phyloP scores from a whole-genome alignment of 768 basidiomycete genomes.

The Russula vinacea region DNA sequence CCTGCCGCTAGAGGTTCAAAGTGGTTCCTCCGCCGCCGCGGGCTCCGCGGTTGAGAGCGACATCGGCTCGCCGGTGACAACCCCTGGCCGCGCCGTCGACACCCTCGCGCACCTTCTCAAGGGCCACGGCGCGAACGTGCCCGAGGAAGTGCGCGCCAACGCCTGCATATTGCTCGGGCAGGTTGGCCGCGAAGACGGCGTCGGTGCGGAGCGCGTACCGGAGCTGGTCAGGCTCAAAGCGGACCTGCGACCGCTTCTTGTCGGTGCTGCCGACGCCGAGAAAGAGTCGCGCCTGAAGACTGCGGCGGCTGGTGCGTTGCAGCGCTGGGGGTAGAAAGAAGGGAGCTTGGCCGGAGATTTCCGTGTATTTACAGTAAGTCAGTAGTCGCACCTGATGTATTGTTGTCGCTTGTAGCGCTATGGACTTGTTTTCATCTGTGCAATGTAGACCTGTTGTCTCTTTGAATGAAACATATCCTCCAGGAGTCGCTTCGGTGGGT shows the following conservation, averaged over 20 bases:
- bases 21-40: slow-evolving; percentile 35
- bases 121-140: slow-evolving; percentile 48
- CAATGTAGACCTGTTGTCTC: slow-evolving; percentile 7
- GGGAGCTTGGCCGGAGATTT: neutral
- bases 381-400: slow-evolving; percentile 16
- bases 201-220: slow-evolving; percentile 40
- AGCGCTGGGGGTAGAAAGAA: slow-evolving; percentile 22
- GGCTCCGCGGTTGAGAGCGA: slow-evolving; percentile 41
- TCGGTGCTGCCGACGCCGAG: slow-evolving; percentile 41
- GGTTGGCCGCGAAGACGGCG: slow-evolving; percentile 52
- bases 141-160: slow-evolving; percentile 75
- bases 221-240: slow-evolving; percentile 50
- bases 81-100: slow-evolving; percentile 60
- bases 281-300: slow-evolving; percentile 40
- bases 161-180: slow-evolving; percentile 70
- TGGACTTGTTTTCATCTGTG: slow-evolving; percentile 5
- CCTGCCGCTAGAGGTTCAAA: slow-evolving; percentile 42
- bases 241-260: slow-evolving; percentile 48
- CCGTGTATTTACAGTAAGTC: slow-evolving; percentile 8
- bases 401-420: slow-evolving; percentile 27
- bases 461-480: neutral
- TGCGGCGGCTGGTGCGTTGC: slow-evolving; percentile 43
- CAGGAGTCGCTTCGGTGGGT: neutral
- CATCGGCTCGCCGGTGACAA: slow-evolving; percentile 48
- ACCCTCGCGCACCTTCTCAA: slow-evolving; percentile 62